Conservation (phyloP, 2,329 filamentous ascomycete species). For the Phoma sp. region DNA sequence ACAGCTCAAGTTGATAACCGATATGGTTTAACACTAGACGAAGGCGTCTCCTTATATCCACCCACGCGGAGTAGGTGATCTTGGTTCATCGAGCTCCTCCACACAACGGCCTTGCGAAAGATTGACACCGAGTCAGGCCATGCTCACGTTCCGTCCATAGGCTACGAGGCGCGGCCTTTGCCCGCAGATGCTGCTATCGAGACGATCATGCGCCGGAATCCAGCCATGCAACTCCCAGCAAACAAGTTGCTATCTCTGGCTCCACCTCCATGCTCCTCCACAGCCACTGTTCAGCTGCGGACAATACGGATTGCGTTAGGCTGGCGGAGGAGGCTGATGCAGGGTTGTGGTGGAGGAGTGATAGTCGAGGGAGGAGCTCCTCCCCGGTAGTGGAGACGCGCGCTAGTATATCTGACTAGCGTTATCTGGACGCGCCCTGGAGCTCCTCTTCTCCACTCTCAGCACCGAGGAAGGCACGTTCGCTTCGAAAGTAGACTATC, state of each 20-base stretch:
- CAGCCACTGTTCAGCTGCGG: neutral
- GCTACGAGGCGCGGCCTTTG: neutral
- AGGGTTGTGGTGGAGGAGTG: neutral
- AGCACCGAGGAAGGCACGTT: neutral
- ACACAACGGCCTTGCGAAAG: neutral
- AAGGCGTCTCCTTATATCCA: conserved; percentile 6
- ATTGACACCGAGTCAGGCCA: neutral
- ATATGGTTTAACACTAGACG: neutral
- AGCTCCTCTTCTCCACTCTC: conserved; percentile 4
- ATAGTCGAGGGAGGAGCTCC: conserved; percentile 21
- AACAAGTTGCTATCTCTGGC: conserved; percentile 2
- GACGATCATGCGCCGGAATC: neutral
- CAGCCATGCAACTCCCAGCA: conserved; percentile 1
- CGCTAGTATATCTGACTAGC: neutral
- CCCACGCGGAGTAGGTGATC: neutral
- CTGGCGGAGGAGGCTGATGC: neutral
- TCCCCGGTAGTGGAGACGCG: conserved; percentile 9
- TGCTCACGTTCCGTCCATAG: neutral
- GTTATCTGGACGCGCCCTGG: neutral
- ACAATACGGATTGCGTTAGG: neutral
- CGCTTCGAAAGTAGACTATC: neutral
- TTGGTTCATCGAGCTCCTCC: conserved; percentile 10
- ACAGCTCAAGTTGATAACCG: neutral
- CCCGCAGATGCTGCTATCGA: neutral
- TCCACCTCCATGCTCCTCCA: conserved; percentile 4